phyloP scores from a whole-genome alignment of 805 yeast genomes.

The Priceomyces carsonii region DNA sequence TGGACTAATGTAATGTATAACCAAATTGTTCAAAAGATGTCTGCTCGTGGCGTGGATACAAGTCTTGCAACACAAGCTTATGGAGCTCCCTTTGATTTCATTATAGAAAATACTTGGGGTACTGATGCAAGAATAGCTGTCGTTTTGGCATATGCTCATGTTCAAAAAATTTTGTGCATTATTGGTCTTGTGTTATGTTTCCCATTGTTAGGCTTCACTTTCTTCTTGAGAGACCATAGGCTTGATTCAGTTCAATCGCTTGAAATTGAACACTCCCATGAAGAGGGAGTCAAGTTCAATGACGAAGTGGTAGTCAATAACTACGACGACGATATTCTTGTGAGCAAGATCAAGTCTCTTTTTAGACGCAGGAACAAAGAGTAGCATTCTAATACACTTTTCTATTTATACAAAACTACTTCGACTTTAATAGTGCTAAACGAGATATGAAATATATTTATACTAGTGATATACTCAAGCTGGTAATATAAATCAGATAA shows the following conservation, averaged over 20 bases:
- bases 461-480: too few relatives aligned
- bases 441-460: too few relatives aligned
- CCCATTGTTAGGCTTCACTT: conserved; percentile 48
- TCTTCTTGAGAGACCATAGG: conserved; percentile 54
- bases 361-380: conserved; percentile 8
- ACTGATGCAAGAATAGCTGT: conserved; percentile 59
- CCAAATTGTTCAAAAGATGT: conserved; percentile 34
- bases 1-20: conserved; percentile 64
- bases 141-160: conserved; percentile 56
- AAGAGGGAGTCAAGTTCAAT: conserved; percentile 13
- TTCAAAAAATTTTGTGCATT: conserved; percentile 58
- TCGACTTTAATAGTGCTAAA: too few relatives aligned
- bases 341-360: conserved; percentile 12
- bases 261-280: conserved; percentile 14
- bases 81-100: conserved; percentile 53
- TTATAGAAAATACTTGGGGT: conserved; percentile 56
- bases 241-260: conserved; percentile 11
- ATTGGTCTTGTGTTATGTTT: conserved; percentile 57
- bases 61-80: conserved; percentile 24
- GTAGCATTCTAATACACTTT: background rate
- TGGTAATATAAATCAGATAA: too few relatives aligned
- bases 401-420: background rate
- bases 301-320: conserved; percentile 22
- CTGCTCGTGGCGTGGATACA: conserved; percentile 24
- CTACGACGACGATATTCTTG: conserved; percentile 23